These are phyloP conservation scores for Pythium monospermum DNA, from an alignment of 352 stramenopile genomes.

Conservation along the genomic window DNA sequence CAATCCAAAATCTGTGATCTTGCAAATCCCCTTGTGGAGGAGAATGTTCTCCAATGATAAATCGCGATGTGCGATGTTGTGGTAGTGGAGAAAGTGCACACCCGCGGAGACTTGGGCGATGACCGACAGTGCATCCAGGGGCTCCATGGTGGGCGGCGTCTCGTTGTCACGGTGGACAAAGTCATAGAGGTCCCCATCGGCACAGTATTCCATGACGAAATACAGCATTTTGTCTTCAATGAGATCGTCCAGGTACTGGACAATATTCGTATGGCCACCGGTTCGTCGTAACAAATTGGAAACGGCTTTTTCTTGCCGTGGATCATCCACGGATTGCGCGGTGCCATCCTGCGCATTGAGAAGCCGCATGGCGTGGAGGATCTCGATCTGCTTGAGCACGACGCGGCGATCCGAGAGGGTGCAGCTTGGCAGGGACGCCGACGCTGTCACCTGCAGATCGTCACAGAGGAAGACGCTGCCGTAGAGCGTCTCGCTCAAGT, in stretches of 20 bases:
- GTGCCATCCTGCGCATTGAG: conserved; percentile 16
- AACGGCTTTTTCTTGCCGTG: conserved; percentile 37
- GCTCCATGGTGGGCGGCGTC: conserved; percentile 11
- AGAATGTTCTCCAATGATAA: conserved; percentile 58
- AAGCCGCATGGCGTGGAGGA: conserved; percentile 26
- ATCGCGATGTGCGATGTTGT: conserved; percentile 42
- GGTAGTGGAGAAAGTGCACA: conserved; percentile 35
- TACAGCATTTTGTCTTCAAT: conserved; percentile 35
- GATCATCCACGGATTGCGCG: conserved; percentile 31
- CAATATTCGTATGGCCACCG: conserved; percentile 40
- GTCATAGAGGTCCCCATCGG: conserved; percentile 39
- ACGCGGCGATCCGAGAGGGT: conserved; percentile 11
- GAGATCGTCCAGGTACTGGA: conserved; percentile 44
- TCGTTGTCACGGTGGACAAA: conserved; percentile 13
- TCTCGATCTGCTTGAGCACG: conserved; percentile 44
- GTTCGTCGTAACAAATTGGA: conserved; percentile 25
- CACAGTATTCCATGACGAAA: conserved; percentile 56
- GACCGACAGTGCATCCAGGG: conserved; percentile 27
- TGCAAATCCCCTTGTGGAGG: conserved; percentile 23
- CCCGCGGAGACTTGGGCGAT: conserved; percentile 37
- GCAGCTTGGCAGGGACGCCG: no score
- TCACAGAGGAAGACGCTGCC: conserved; percentile 41
- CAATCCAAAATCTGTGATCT: conserved; percentile 59
- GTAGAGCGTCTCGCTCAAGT: conserved; percentile 41
- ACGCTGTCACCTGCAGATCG: conserved; percentile 29